Conservation (phyloP, 2,329 filamentous ascomycete genomes). For the Fusarium subtropicale region DNA sequence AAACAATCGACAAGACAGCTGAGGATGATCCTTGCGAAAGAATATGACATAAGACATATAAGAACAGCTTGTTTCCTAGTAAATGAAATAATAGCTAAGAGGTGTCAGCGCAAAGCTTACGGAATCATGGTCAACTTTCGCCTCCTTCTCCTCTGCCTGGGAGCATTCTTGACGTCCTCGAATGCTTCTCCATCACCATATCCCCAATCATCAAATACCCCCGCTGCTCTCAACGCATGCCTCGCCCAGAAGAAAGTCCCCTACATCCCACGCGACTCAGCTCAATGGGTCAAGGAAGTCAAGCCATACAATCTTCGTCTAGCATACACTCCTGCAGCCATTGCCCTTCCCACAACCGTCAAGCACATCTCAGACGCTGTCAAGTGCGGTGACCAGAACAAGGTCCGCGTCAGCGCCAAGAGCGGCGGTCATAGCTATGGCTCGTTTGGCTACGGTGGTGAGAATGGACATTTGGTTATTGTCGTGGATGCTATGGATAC, state of each 20-base stretch:
- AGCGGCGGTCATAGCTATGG: conserved; percentile 67
- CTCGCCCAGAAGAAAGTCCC: conserved; percentile 43
- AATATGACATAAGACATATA: not conserved
- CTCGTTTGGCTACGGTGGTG: conserved; percentile 59
- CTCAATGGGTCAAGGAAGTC: conserved; percentile 51
- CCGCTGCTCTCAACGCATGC: conserved; percentile 41
- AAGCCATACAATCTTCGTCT: conserved; percentile 52
- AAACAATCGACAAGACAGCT: not conserved
- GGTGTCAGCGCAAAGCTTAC: not conserved
- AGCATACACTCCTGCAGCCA: conserved; percentile 48
- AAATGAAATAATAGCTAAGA: not conserved
- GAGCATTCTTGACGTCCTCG: not conserved
- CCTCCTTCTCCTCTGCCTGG: conserved; percentile 17
- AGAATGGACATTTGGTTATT: conserved; percentile 56
- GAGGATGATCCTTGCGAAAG: not conserved
- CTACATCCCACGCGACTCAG: conserved; percentile 31
- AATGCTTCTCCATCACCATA: conserved; percentile 1
- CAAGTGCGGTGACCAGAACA: conserved; percentile 55
- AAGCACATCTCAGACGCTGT: conserved; percentile 59
- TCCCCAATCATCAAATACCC: not conserved
- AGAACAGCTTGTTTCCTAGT: not conserved
- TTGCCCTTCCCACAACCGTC: conserved; percentile 50
- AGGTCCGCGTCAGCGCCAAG: conserved; percentile 62
- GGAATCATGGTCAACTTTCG: not conserved
- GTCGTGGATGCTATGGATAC: conserved; percentile 55